Evolutionary conservation across 208 protist genomes (phyloP).

Genomic region (Crithidia sp.): DNA sequence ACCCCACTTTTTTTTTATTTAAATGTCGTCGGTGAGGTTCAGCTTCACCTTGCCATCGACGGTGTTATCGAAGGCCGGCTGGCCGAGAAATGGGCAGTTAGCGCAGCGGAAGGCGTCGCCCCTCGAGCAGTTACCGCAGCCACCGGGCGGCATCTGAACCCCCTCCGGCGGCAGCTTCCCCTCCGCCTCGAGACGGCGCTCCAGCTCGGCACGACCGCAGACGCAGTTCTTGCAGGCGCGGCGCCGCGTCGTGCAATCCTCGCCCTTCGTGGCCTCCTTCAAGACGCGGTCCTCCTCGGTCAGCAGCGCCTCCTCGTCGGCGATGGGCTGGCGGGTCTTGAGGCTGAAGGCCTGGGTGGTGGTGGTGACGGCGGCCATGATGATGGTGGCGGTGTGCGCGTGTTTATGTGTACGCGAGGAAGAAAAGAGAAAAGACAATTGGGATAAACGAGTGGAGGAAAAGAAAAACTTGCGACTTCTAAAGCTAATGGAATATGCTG

Average conservation of each 20-base stretch:
- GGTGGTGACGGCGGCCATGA: conserved; percentile 26
- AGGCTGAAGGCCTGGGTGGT: conserved; percentile 80
- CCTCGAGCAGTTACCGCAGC: conserved; percentile 88
- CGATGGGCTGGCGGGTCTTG: conserved; percentile 78
- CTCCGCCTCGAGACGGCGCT: conserved; percentile 53
- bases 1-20: conserved; percentile 4
- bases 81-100: conserved; percentile 84
- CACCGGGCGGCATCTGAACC: conserved; percentile 63
- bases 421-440: conserved; percentile 2
- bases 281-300: conserved; percentile 69
- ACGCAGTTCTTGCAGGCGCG: conserved; percentile 91
- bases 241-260: conserved; percentile 84
- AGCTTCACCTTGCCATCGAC: conserved; percentile 88
- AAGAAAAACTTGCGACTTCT: too few relatives aligned
- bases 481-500: too few relatives aligned
- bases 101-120: conserved; percentile 93
- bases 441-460: not conserved
- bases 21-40: conserved; percentile 80
- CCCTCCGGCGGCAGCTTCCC: conserved; percentile 47
- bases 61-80: conserved; percentile 86
- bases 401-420: conserved; percentile 9
- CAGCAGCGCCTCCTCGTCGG: conserved; percentile 76
- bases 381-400: not conserved
- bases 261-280: conserved; percentile 62
- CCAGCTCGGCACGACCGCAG: conserved; percentile 82